Percentiles rank a stretch among this genome's conserved stretches.
These are phyloP conservation scores for Rubroshorea leprosula DNA, from an alignment of 345 rosid species.

Conservation along the genomic window DNA sequence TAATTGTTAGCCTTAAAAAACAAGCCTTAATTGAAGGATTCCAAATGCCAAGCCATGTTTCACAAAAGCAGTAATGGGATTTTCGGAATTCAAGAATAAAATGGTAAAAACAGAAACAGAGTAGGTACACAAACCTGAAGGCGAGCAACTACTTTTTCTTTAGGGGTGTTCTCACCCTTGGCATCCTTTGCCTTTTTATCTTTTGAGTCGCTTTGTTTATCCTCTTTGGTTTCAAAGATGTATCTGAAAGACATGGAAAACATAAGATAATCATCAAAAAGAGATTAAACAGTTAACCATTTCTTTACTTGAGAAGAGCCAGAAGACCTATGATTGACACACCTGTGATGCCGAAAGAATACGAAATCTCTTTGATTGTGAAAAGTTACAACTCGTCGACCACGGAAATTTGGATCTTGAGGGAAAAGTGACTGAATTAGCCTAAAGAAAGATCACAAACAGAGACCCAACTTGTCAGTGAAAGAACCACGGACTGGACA, in stretches of 20 bases:
- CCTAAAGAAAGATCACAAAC: conserved; percentile 27
- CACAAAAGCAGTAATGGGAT: not conserved
- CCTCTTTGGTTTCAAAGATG: conserved; percentile 72
- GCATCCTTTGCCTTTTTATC: conserved; percentile 39
- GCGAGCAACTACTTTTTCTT: conserved; percentile 58
- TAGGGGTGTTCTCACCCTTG: conserved; percentile 33
- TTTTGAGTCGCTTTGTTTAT: conserved; percentile 40
- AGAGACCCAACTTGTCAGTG: not conserved
- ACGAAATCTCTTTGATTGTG: conserved; percentile 96
- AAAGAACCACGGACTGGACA: not conserved
- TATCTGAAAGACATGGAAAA: conserved; percentile 35
- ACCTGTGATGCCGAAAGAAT: conserved; percentile 96
- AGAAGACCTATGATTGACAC: conserved; percentile 10
- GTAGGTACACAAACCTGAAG: conserved; percentile 56
- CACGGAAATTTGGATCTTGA: conserved; percentile 74
- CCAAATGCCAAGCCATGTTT: not conserved
- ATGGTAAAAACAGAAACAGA: conserved; percentile 1
- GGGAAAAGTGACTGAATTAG: conserved; percentile 81
- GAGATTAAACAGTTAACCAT: not conserved
- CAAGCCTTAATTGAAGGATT: not conserved
- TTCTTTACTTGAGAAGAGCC: not conserved
- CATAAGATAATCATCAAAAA: conserved; percentile 3
- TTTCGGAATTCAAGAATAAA: not conserved
- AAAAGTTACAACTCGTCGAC: conserved; percentile 87
- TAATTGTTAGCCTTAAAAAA: not conserved